Percentiles rank a stretch among this genome's conserved stretches.
Conservation (phyloP, 73 alveolate genomes). For the Blepharisma stoltei region DNA sequence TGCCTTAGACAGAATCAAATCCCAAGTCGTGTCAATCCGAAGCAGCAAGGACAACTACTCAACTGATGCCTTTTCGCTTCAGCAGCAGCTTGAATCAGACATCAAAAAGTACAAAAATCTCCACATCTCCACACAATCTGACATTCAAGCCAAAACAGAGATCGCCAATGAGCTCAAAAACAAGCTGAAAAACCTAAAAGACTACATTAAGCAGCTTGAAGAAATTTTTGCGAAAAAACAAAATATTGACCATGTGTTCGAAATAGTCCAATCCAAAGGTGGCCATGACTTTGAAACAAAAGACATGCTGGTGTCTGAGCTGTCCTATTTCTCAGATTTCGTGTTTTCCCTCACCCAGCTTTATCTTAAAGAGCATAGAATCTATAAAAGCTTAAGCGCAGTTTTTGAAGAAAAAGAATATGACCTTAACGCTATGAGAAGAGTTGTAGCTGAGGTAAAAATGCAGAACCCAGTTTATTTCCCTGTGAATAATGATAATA, state of each 20-base stretch:
- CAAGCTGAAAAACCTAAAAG: background rate
- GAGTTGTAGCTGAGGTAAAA: background rate
- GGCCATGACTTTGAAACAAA: background rate
- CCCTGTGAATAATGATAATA: background rate
- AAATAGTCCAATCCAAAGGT: background rate
- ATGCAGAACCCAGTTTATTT: slow-evolving; percentile 9
- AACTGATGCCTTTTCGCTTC: background rate
- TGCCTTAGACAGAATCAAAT: background rate
- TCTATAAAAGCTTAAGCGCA: background rate
- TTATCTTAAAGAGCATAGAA: background rate
- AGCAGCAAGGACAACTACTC: background rate
- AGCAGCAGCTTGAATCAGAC: background rate
- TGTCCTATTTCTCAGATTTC: slow-evolving; percentile 8
- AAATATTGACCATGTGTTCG: background rate
- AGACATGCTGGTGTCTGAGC: background rate
- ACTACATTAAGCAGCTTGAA: background rate
- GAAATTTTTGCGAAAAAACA: slow-evolving; percentile 15
- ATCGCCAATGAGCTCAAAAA: background rate
- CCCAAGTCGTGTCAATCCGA: background rate
- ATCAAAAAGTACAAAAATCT: too few relatives aligned
- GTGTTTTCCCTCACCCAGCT: background rate
- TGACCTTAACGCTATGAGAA: background rate
- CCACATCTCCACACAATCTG: background rate
- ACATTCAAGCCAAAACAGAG: background rate
- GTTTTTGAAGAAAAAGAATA: background rate